Evolutionary conservation across 179 eudicot genomes (phyloP).

Genomic region (Actinidia chinensis): DNA sequence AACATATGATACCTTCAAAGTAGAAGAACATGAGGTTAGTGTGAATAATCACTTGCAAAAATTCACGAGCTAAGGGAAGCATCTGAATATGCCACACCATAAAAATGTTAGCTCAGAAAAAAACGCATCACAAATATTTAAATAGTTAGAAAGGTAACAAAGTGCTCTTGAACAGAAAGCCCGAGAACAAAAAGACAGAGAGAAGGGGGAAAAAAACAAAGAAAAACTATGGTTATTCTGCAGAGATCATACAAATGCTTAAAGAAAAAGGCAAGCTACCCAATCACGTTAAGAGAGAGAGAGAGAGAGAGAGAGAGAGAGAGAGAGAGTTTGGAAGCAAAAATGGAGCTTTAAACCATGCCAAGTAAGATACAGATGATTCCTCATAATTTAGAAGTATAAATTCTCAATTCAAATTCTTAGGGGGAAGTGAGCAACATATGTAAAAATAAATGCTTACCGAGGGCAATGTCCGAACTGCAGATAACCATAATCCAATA

Average conservation of each 20-base stretch:
- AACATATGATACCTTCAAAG: slow-evolving; percentile 72
- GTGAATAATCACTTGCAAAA: slow-evolving; percentile 76
- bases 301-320: too few relatives aligned
- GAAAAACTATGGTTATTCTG: neutral
- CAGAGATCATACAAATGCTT: neutral
- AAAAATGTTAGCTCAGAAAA: neutral
- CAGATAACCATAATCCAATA: slow-evolving; percentile 48
- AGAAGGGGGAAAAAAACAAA: neutral
- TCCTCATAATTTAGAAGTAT: neutral
- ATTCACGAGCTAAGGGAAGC: slow-evolving; percentile 78
- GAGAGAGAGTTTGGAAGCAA: neutral
- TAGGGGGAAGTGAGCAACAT: neutral
- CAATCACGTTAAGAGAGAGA: neutral
- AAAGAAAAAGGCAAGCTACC: neutral
- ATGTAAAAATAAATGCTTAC: slow-evolving; percentile 35
- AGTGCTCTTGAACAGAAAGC: neutral
- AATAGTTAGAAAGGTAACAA: slow-evolving; percentile 2
- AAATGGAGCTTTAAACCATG: neutral
- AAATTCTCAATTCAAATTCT: neutral
- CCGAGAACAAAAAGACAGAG: neutral
- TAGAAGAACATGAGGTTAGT: slow-evolving; percentile 96
- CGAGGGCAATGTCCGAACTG: slow-evolving; percentile 78
- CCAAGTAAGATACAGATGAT: neutral
- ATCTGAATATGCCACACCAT: slow-evolving; percentile 39
- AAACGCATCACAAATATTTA: neutral